Percentiles rank a stretch among this genome's conserved stretches.
phyloP scores from a whole-genome alignment of 1,284 basidiomycete species.

The Porodaedalea pini region DNA sequence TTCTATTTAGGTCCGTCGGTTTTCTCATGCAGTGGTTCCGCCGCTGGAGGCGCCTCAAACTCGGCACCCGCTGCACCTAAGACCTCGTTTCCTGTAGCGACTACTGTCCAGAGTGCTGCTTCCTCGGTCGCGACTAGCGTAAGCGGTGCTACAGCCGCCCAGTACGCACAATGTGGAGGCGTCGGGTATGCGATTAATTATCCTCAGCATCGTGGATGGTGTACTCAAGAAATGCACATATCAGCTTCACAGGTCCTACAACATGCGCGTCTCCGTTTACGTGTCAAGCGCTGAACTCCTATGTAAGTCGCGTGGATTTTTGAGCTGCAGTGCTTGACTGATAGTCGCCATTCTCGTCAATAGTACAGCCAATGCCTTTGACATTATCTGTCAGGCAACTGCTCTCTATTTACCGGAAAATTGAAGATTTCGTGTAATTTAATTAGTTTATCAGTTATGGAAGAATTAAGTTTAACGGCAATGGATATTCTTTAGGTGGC shows the following conservation, averaged over 20 bases:
- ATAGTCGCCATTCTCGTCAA: neutral
- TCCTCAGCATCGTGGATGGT: neutral
- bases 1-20: constrained; percentile 13
- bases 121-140: neutral
- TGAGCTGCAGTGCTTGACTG: neutral
- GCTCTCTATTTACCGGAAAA: too few relatives aligned
- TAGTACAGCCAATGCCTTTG: constrained; percentile 19
- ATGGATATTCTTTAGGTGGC: too few relatives aligned
- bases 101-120: neutral
- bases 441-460: too few relatives aligned
- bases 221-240: neutral
- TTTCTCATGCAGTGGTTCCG: constrained; percentile 14
- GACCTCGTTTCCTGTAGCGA: neutral
- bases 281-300: constrained; percentile 12
- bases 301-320: constrained; percentile 5
- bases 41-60: constrained; percentile 2
- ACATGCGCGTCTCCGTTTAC: constrained; percentile 16
- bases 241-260: constrained; percentile 18
- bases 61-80: neutral
- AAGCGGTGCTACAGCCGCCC: constrained; percentile 10
- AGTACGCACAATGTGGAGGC: constrained; percentile 21
- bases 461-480: too few relatives aligned
- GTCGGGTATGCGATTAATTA: constrained; percentile 4
- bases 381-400: neutral
- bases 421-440: too few relatives aligned